Evolutionary conservation across 371 early-diverging fungal species (phyloP), one percentile per base, ranked within the genome.

Genomic region (Batrachochytrium dendrobatidis): DNA sequence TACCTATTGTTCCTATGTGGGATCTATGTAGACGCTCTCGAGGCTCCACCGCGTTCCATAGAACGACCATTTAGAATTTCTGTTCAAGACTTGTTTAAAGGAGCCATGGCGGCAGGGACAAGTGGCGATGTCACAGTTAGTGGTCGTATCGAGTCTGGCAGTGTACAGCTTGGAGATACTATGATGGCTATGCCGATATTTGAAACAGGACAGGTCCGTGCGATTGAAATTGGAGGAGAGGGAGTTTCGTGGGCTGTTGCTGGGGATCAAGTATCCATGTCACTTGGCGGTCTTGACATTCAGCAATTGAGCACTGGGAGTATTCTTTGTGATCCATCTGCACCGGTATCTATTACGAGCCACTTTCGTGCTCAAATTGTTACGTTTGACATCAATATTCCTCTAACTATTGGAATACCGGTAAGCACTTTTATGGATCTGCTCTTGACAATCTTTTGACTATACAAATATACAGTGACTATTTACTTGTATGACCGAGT

Each of bases 371-470:
- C 90, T 6, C 88, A 88, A 65, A 87, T 97, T 49, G 86, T 94
- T 6, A 89, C 94, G 7, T 93, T 95, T 80, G 95, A 97, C 59
- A 75, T 89, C 34, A 81, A 79, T 44, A 80, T 88, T 26, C 94
- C 95, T 0, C 83, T 97, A 28, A 97, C 95, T 12, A 83, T 83
- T n/a, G 97, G 97, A 24, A 90, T 83, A 56, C 88, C 89, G 5
- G 83, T 88, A 70, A 44, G 53, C 59, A 20, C 15, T 25, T 3
- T 1, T 20, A 6, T 20, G 52, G 15, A 5, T 7, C 25, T n/a
- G 39, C 39, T 12, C 12, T 8, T 0, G 28, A 22, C 0, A 3
- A 12, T 28, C n/a, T 50, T n/a, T n/a, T 25, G 8, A 49, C 18
- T 22, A 43, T 43, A 17, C 43, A 43, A 20, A 17, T 17, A 0